Percentiles rank a stretch among this genome's conserved stretches.
Conservation (phyloP, 331 rosid genomes). For the Quercus phellos region DNA sequence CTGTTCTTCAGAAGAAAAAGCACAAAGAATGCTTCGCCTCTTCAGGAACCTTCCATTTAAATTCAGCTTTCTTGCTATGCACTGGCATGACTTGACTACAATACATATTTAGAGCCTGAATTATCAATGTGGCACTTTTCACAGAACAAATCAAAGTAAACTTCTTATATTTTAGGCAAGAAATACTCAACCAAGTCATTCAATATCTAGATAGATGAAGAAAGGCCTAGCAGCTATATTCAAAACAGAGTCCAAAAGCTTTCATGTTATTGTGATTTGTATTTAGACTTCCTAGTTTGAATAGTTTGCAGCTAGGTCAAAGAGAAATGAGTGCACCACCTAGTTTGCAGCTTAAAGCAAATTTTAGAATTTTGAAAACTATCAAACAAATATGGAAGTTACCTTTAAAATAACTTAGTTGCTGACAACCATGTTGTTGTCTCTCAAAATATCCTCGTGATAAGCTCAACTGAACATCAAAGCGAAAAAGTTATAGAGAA, state of each 20-base stretch:
- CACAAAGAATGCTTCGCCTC: slow-evolving; percentile 41
- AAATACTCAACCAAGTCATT: not conserved
- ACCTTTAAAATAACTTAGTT: slow-evolving; percentile 54
- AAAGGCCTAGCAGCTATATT: slow-evolving; percentile 6
- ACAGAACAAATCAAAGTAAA: not conserved
- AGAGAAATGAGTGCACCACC: slow-evolving; percentile 2
- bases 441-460: slow-evolving; percentile 43
- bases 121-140: not conserved
- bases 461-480: slow-evolving; percentile 54
- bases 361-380: slow-evolving; percentile 12
- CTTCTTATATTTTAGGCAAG: not conserved
- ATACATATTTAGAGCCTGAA: slow-evolving; percentile 1
- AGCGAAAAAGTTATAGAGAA: slow-evolving; percentile 18
- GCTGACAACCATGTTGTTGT: slow-evolving; percentile 40
- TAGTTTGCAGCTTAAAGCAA: slow-evolving; percentile 4
- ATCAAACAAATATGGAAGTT: slow-evolving; percentile 27
- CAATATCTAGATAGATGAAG: not conserved
- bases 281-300: not conserved
- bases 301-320: not conserved
- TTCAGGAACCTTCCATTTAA: slow-evolving; percentile 39
- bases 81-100: slow-evolving; percentile 46
- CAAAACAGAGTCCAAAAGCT: slow-evolving; percentile 16
- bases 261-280: slow-evolving; percentile 2
- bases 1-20: slow-evolving; percentile 71
- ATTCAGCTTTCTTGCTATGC: slow-evolving; percentile 35